A percentile compares a stretch with the other conserved stretches of the same genome.
These are phyloP conservation scores for Tinospora cordifolia DNA, from an alignment of 164 flowering plant genomes.

Conservation along the genomic window DNA sequence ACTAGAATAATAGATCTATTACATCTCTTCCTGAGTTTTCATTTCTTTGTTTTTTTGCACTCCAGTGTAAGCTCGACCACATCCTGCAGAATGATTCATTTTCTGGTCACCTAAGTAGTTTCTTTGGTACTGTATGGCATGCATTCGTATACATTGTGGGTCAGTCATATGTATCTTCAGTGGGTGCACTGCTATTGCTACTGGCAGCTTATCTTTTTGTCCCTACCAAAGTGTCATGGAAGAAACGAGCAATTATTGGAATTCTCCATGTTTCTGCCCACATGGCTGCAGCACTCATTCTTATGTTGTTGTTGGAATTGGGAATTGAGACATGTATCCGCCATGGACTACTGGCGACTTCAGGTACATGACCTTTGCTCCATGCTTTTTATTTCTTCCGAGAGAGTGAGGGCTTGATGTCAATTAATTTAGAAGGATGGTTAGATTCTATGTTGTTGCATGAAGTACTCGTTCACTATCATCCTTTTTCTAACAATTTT, in stretches of 20 bases:
- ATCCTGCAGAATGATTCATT: constrained; percentile 68
- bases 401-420: not conserved
- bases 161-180: constrained; percentile 62
- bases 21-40: constrained; percentile 11
- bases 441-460: not conserved
- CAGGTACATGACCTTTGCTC: constrained; percentile 44
- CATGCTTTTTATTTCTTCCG: not conserved
- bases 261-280: constrained; percentile 87
- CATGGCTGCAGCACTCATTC: constrained; percentile 73
- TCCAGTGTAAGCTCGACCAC: constrained; percentile 82
- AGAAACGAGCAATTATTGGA: constrained; percentile 63
- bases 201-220: constrained; percentile 56
- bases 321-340: constrained; percentile 88
- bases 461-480: not conserved
- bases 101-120: constrained; percentile 73
- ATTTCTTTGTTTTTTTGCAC: constrained; percentile 5
- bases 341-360: constrained; percentile 77
- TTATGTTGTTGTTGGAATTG: constrained; percentile 86
- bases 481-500: not conserved
- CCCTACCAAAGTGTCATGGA: constrained; percentile 82
- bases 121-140: constrained; percentile 67
- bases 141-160: constrained; percentile 59
- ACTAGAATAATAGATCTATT: not conserved
- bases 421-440: not conserved
- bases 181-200: constrained; percentile 53